These are phyloP conservation scores for Tephrocybe sp. DNA, from an alignment of 768 basidiomycete species.

Conservation along the genomic window DNA sequence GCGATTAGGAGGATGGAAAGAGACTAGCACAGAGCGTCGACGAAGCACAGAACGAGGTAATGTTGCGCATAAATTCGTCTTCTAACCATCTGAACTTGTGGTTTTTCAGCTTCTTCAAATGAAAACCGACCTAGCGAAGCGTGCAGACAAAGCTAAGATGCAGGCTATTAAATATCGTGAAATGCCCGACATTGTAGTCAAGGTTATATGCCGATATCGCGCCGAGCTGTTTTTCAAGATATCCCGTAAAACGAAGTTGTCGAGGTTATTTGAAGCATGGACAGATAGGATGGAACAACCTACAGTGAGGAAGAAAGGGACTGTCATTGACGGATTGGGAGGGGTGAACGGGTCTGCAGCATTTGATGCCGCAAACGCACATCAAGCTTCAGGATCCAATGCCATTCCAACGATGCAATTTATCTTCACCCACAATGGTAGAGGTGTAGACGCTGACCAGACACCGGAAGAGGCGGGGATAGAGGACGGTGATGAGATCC, in stretches of 20 bases:
- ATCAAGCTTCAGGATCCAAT: conserved; percentile 33
- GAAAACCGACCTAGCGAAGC: conserved; percentile 79
- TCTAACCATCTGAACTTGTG: conserved; percentile 9
- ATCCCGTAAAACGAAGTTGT: conserved; percentile 84
- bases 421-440: conserved; percentile 81
- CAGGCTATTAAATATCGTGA: conserved; percentile 82
- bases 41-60: conserved; percentile 82
- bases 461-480: conserved; percentile 86
- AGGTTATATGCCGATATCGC: conserved; percentile 84
- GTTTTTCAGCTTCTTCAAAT: conserved; percentile 63
- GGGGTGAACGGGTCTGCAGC: conserved; percentile 48
- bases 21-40: conserved; percentile 77
- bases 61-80: conserved; percentile 4
- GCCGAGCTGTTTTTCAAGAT: conserved; percentile 93
- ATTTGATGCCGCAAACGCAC: conserved; percentile 45
- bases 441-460: conserved; percentile 75
- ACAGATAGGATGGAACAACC: conserved; percentile 81
- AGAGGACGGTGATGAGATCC: conserved; percentile 86
- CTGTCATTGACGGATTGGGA: conserved; percentile 25
- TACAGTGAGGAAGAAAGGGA: conserved; percentile 40
- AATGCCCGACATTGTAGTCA: conserved; percentile 87
- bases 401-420: conserved; percentile 62
- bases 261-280: conserved; percentile 83
- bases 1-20: conserved; percentile 76
- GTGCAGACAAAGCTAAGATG: conserved; percentile 72